phyloP scores from a whole-genome alignment of 208 protist genomes.

The Crithidia thermophila region DNA sequence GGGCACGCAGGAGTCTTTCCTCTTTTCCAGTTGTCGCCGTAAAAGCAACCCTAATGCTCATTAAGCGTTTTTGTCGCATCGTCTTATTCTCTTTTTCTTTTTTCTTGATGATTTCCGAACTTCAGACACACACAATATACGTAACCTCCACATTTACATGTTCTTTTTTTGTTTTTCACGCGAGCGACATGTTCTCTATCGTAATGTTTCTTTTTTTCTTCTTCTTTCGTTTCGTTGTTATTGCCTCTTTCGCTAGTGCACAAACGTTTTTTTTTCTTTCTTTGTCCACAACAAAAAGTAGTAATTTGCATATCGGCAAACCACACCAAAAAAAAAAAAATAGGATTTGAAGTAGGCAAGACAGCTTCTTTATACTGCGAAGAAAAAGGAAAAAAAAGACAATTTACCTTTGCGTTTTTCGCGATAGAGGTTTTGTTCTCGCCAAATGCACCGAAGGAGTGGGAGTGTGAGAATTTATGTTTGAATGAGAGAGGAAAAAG shows the following conservation, averaged over 20 bases:
- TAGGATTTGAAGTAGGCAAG: too few relatives aligned
- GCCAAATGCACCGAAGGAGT: too few relatives aligned
- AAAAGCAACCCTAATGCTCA: neutral
- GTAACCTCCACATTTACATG: conserved; percentile 5
- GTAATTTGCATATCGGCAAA: neutral
- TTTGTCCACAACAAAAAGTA: neutral
- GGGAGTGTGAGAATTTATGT: too few relatives aligned
- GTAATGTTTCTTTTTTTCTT: conserved; percentile 3
- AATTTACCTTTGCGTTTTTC: too few relatives aligned
- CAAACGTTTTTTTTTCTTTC: neutral
- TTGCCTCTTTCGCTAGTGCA: neutral
- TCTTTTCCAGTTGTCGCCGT: conserved; percentile 11
- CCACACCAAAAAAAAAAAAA: neutral
- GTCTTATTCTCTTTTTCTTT: neutral
- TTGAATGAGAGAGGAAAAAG: too few relatives aligned
- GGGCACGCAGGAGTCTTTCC: neutral
- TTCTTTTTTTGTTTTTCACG: conserved; percentile 4
- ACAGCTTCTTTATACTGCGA: too few relatives aligned
- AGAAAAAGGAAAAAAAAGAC: too few relatives aligned
- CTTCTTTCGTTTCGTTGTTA: conserved; percentile 3
- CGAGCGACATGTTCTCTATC: neutral
- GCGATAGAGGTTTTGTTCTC: too few relatives aligned
- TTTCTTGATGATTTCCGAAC: too few relatives aligned
- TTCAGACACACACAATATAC: too few relatives aligned
- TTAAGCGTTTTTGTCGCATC: conserved; percentile 4